Percentiles rank a stretch among this genome's conserved stretches.
Evolutionary conservation across 352 stramenopile species (phyloP).

Genomic region (Phytopythium mirpurense): DNA sequence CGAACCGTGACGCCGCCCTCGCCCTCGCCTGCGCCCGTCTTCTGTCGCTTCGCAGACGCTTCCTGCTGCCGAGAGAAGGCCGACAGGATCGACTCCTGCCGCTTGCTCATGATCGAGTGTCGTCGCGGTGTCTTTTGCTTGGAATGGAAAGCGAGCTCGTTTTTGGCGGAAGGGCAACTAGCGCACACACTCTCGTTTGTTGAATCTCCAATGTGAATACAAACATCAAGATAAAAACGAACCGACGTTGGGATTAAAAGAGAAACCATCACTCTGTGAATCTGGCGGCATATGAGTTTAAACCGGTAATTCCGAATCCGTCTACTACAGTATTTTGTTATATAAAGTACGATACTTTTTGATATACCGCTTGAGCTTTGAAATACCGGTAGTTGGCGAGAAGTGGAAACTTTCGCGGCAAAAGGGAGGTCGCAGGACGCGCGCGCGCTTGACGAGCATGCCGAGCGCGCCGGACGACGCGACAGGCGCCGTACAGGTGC

Average conservation of each 20-base stretch:
- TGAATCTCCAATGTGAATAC: neutral
- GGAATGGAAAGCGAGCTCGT: no score
- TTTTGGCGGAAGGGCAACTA: conserved; percentile 1
- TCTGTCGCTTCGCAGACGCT: conserved; percentile 19
- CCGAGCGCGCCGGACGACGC: conserved; percentile 31
- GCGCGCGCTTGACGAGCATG: conserved; percentile 7
- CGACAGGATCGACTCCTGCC: conserved; percentile 40
- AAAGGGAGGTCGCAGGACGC: no score
- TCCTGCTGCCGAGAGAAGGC: conserved; percentile 32
- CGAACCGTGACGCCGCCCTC: conserved; percentile 7
- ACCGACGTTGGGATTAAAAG: no score
- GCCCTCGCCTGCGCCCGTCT: conserved; percentile 9
- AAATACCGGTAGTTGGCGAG: no score
- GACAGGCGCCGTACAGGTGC: conserved; percentile 35
- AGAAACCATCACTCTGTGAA: no score
- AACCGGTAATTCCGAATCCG: no score
- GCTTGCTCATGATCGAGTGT: conserved; percentile 23
- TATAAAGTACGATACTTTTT: no score
- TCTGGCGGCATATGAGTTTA: no score
- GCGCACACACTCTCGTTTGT: neutral
- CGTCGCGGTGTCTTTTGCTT: neutral
- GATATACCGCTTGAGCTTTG: no score
- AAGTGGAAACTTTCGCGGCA: neutral
- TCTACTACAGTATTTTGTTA: no score
- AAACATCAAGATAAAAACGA: no score